Base-by-base conservation (phyloP, 2,329 filamentous ascomycete species). In the Grosmannia serpens region DNA sequence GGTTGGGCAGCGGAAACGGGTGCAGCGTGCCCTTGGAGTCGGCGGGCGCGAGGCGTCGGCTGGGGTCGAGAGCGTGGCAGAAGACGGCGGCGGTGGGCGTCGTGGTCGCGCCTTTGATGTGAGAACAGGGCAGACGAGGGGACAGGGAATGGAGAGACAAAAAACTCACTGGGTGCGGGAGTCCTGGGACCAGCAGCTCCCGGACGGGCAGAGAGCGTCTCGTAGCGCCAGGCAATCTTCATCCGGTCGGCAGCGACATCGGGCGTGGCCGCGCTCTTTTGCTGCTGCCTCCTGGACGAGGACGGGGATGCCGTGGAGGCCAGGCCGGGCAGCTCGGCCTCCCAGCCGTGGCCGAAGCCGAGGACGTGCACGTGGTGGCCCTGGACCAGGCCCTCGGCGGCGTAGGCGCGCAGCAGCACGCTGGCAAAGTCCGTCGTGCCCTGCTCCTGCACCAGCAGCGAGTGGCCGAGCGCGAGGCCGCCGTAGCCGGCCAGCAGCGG, bases 201-300 rank as follows among this genome's bases (percentile, higher is more conserved):
- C 44, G 60, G 38, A 38, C 53, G 58, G 3, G 58, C 29, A 7
- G 62, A 87, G 57, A 97, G 72, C 38, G 84, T 82, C 71, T 97
- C 91, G 73, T 99, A 99, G 70, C 94, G 82, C 94, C 94, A 99
- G 4, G 94, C 94, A 75, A 99, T 99, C 75, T 96, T 97, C 94
- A 99, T 97, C 71, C 86, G 91, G 62, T 92, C 88, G 17, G 79
- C 77, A 2, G 72, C 67, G 3, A 69, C 64, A 20, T 68, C 58
- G 46, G 77, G 74, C 35, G 77, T 9, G 2, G 46, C 15, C 17
- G n/a, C n/a, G n/a, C n/a, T n/a, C n/a, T n/a, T 26, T n/a, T n/a
- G 10, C 31, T 33, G 31, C 31, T 33, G 4, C 20, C n/a, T 44
- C 41, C 20, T n/a, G 35, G 55, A 77, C 72, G 62, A 50, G 15